These are phyloP conservation scores for Colletotrichum plurivorum DNA, from an alignment of 2,329 filamentous ascomycete species.

Conservation along the genomic window DNA sequence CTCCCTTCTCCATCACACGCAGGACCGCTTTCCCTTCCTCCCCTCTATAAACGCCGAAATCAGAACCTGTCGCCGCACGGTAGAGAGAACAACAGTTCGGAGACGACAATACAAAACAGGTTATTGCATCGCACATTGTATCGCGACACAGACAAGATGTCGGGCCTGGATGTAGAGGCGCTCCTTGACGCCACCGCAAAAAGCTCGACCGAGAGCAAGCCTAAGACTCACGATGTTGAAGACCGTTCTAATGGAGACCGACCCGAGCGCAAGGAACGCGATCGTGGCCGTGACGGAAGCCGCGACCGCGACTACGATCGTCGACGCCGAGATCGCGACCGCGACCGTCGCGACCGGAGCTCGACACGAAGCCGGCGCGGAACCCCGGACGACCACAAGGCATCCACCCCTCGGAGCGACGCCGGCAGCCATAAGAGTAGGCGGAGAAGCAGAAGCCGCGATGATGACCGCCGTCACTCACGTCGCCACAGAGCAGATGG, in stretches of 20 bases:
- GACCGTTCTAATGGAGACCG: constrained; percentile 71
- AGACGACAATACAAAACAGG: not conserved
- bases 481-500: constrained; percentile 78
- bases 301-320: constrained; percentile 64
- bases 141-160: constrained; percentile 54
- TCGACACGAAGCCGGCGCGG: constrained; percentile 59
- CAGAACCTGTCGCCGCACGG: not conserved
- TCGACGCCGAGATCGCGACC: constrained; percentile 63
- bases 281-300: constrained; percentile 63
- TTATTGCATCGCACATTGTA: not conserved
- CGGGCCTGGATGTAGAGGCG: constrained; percentile 83
- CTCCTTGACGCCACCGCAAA: constrained; percentile 88
- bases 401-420: constrained; percentile 80
- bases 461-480: constrained; percentile 81
- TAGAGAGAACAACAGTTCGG: constrained; percentile 10
- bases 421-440: constrained; percentile 86
- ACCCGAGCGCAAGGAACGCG: constrained; percentile 61
- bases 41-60: constrained; percentile 17
- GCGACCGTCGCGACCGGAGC: constrained; percentile 71
- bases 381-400: constrained; percentile 70
- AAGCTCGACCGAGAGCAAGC: constrained; percentile 65
- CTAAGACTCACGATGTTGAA: constrained; percentile 63
- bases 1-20: constrained; percentile 21
- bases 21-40: not conserved
- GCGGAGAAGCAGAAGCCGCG: constrained; percentile 83